Evolutionary conservation across 495 filamentous ascomycete species (phyloP).

Genomic region (Hypoxylon intermedium): DNA sequence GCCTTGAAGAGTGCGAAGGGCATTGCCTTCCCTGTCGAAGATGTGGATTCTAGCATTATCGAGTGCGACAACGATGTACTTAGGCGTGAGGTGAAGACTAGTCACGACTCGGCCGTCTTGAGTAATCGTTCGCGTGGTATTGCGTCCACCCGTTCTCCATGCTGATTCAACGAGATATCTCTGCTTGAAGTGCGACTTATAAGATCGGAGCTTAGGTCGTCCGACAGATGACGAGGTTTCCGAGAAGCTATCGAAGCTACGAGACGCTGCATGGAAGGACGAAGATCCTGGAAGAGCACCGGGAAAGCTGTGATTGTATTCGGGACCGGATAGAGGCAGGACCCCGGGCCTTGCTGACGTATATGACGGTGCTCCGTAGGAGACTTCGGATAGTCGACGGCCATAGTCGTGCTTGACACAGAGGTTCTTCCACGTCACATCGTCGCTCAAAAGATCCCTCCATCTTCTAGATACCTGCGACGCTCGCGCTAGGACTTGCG

Average conservation of each 20-base stretch:
- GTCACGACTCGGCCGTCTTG: constrained; percentile 97
- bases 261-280: constrained; percentile 40
- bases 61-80: constrained; percentile 95
- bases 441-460: constrained; percentile 91
- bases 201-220: constrained; percentile 65
- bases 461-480: constrained; percentile 92
- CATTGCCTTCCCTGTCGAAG: constrained; percentile 88
- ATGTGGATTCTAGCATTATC: constrained; percentile 99
- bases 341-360: constrained; percentile 34
- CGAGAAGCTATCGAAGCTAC: constrained; percentile 49
- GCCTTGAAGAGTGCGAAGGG: constrained; percentile 86
- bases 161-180: constrained; percentile 96
- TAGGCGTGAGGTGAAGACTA: constrained; percentile 88
- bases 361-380: constrained; percentile 38
- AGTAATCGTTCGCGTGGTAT: constrained; percentile 81
- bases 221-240: constrained; percentile 27
- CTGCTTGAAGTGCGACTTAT: constrained; percentile 96
- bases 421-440: constrained; percentile 96
- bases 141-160: constrained; percentile 87
- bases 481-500: constrained; percentile 86
- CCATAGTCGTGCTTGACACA: constrained; percentile 93
- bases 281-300: constrained; percentile 45
- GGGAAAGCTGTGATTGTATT: constrained; percentile 47
- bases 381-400: constrained; percentile 59
- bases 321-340: constrained; percentile 38